Conservation (phyloP, 2,329 filamentous ascomycete genomes). For the Colletotrichum abscissum region DNA sequence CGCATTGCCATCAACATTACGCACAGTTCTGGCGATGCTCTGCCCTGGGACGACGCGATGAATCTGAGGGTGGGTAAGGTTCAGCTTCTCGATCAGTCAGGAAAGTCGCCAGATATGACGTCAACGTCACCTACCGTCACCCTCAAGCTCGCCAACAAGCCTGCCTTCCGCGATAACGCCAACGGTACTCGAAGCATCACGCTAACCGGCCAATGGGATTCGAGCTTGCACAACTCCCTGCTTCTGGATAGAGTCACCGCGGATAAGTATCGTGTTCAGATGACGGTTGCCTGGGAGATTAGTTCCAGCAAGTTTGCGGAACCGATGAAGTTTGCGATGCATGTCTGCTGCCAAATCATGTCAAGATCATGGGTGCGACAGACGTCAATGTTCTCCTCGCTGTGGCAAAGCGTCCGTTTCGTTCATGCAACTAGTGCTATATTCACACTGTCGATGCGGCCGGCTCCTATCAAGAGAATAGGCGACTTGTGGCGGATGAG, state of each 20-base stretch:
- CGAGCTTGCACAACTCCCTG: constrained; percentile 90
- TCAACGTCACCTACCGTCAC: constrained; percentile 78
- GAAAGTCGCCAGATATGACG: constrained; percentile 85
- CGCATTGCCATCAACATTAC: constrained; percentile 89
- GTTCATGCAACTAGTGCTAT: constrained; percentile 89
- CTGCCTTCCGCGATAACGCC: constrained; percentile 83
- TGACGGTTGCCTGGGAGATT: constrained; percentile 88
- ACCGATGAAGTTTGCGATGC: constrained; percentile 87
- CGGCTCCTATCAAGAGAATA: constrained; percentile 88
- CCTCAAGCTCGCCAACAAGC: constrained; percentile 81
- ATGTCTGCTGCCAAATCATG: constrained; percentile 84
- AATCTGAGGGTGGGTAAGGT: constrained; percentile 83
- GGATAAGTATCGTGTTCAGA: constrained; percentile 92
- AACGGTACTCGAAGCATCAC: constrained; percentile 92
- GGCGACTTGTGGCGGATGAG: constrained; percentile 97
- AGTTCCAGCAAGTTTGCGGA: constrained; percentile 85
- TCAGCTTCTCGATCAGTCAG: constrained; percentile 84
- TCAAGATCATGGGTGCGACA: constrained; percentile 87
- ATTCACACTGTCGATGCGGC: constrained; percentile 87
- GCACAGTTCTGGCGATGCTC: constrained; percentile 86
- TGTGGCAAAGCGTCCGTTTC: constrained; percentile 87
- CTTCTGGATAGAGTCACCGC: constrained; percentile 92
- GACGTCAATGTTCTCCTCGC: constrained; percentile 84
- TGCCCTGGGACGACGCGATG: constrained; percentile 89
- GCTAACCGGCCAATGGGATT: constrained; percentile 95